Evolutionary conservation across 306 rosid genomes (phyloP).

Genomic region (Hippophae tibetana): DNA sequence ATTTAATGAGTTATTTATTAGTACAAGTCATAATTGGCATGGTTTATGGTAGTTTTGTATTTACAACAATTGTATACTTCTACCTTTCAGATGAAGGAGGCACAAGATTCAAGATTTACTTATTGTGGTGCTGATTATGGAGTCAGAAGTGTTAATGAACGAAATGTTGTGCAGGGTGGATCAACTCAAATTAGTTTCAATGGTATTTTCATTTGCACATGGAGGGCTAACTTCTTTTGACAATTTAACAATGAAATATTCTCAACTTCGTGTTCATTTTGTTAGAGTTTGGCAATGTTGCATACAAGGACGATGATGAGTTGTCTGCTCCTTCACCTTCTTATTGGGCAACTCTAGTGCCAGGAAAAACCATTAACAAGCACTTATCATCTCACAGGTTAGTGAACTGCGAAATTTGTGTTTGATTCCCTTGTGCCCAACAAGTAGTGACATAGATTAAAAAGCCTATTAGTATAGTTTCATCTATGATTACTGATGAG

Average conservation of each 20-base stretch:
- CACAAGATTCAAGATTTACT: conserved; percentile 31
- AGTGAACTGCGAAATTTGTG: conserved; percentile 11
- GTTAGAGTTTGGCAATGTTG: conserved; percentile 39
- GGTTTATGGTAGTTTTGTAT: not conserved
- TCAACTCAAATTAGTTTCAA: conserved; percentile 25
- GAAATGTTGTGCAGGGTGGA: conserved; percentile 24
- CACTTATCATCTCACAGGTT: conserved; percentile 26
- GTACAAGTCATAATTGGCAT: not conserved
- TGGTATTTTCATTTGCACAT: conserved; percentile 34
- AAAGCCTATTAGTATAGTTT: too few species aligned
- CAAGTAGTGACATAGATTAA: too few species aligned
- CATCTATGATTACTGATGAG: too few species aligned
- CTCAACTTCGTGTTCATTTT: conserved; percentile 31
- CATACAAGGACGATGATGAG: conserved; percentile 34
- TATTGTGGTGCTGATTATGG: conserved; percentile 27
- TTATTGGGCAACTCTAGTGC: conserved; percentile 21
- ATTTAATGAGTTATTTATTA: not conserved
- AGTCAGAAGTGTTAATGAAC: conserved; percentile 25
- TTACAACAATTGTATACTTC: not conserved
- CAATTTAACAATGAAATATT: conserved; percentile 20
- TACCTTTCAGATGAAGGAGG: conserved; percentile 44
- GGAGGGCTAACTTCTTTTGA: conserved; percentile 10
- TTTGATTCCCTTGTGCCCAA: conserved; percentile 9
- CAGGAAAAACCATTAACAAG: conserved; percentile 18
- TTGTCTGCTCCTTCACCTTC: conserved; percentile 24